phyloP scores from a whole-genome alignment of 2,329 filamentous ascomycete genomes.

The Colletotrichum cuscutae region DNA sequence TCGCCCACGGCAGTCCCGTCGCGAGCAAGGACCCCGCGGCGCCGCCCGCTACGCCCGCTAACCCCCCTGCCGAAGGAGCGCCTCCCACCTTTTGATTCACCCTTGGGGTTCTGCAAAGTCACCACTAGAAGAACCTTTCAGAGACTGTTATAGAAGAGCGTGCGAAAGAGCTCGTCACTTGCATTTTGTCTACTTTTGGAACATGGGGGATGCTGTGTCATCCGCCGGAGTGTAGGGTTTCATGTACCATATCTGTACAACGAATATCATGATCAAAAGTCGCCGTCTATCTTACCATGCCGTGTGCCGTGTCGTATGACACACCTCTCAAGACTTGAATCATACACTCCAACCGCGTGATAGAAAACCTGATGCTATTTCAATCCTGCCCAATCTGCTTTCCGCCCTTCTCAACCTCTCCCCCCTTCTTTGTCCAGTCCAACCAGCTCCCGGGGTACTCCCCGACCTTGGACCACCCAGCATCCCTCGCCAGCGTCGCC shows the following conservation, averaged over 20 bases:
- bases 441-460: conserved; percentile 83
- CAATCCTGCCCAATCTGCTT: conserved; percentile 3
- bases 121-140: not conserved
- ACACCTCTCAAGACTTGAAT: not conserved
- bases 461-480: conserved; percentile 77
- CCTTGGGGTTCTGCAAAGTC: not conserved
- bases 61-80: conserved; percentile 27
- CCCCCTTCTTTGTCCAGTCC: conserved; percentile 84
- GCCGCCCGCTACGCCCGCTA: conserved; percentile 15
- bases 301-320: not conserved
- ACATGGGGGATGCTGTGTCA: not conserved
- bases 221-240: not conserved
- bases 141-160: not conserved
- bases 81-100: conserved; percentile 25
- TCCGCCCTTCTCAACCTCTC: conserved; percentile 59
- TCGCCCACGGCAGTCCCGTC: conserved; percentile 78
- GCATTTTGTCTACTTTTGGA: not conserved
- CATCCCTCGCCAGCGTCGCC: conserved; percentile 78
- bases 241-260: conserved; percentile 28
- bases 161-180: not conserved
- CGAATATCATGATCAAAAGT: conserved; percentile 30
- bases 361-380: not conserved
- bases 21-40: conserved; percentile 25
- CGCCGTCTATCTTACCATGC: not conserved
- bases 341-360: not conserved